phyloP scores from a whole-genome alignment of 768 basidiomycete species.

The Rhodotorula kratochvilovae region DNA sequence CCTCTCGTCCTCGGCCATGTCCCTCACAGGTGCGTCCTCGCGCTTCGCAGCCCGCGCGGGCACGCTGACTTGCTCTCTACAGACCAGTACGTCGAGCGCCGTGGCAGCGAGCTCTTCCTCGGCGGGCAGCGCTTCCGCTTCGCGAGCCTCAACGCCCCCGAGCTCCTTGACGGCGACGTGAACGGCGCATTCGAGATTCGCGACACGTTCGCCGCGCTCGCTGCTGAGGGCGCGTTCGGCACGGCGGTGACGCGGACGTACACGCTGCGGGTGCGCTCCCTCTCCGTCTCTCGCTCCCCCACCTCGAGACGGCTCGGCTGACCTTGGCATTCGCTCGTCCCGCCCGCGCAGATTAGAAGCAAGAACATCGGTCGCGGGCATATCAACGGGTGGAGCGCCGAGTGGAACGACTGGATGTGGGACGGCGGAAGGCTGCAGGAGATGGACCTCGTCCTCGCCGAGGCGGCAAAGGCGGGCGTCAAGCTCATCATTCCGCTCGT shows the following conservation, averaged over 20 bases:
- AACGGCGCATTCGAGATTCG: constrained; percentile 35
- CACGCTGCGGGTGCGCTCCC: constrained; percentile 23
- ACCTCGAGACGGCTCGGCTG: too few relatives aligned
- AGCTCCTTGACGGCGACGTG: constrained; percentile 40
- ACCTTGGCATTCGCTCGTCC: not conserved
- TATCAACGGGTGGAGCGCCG: constrained; percentile 38
- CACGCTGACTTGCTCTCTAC: not conserved
- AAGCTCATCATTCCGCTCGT: constrained; percentile 40
- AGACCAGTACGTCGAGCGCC: constrained; percentile 26
- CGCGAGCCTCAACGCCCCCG: constrained; percentile 40
- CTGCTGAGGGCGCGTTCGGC: constrained; percentile 9
- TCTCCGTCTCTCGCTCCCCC: not conserved
- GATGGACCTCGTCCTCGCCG: constrained; percentile 31
- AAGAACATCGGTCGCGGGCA: constrained; percentile 33
- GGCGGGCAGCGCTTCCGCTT: constrained; percentile 38
- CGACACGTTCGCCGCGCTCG: constrained; percentile 38
- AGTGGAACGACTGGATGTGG: constrained; percentile 40
- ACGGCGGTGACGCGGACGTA: constrained; percentile 37
- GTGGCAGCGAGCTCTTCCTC: constrained; percentile 22
- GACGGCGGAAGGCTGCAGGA: constrained; percentile 18
- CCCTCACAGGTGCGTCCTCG: not conserved
- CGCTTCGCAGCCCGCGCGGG: not conserved
- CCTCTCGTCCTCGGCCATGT: not conserved
- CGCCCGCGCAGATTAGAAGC: constrained; percentile 19
- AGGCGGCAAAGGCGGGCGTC: constrained; percentile 30